phyloP scores from a whole-genome alignment of 768 basidiomycete species.

The Austroboletus eburneus region DNA sequence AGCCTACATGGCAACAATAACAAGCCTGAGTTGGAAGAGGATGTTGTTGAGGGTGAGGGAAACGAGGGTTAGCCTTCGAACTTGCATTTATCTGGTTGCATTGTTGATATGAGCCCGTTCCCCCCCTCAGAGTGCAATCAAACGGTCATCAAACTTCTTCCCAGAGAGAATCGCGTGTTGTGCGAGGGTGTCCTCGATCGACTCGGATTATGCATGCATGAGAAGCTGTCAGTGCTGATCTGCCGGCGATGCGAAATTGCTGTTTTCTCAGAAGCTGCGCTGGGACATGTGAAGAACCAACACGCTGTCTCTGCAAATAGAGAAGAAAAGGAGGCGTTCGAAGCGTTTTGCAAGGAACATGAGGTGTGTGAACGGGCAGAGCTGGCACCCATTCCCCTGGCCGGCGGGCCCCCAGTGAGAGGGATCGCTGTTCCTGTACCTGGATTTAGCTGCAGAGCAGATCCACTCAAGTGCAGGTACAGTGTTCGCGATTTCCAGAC shows the following conservation, averaged over 20 bases:
- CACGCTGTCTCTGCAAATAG: background rate
- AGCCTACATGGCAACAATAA: too few relatives aligned
- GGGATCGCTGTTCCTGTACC: background rate
- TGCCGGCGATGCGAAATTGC: background rate
- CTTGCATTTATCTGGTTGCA: too few relatives aligned
- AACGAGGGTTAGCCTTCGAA: too few relatives aligned
- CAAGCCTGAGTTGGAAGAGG: too few relatives aligned
- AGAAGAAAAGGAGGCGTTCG: too few relatives aligned
- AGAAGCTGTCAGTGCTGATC: background rate
- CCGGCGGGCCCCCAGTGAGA: background rate
- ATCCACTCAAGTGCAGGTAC: background rate
- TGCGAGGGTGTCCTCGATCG: background rate
- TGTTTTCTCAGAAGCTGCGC: background rate
- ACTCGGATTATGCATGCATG: background rate
- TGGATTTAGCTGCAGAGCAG: constrained; percentile 9
- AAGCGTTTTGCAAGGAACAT: too few relatives aligned
- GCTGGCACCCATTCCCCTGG: background rate
- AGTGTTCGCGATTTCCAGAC: too few relatives aligned
- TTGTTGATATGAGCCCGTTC: too few relatives aligned
- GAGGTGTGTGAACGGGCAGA: background rate
- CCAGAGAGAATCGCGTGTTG: too few relatives aligned
- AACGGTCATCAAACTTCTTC: too few relatives aligned
- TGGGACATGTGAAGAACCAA: constrained; percentile 4
- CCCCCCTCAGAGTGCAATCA: too few relatives aligned
- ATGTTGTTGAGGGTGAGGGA: too few relatives aligned